Base-by-base conservation (phyloP, 2,329 filamentous ascomycete species). In the Penicillium freii region DNA sequence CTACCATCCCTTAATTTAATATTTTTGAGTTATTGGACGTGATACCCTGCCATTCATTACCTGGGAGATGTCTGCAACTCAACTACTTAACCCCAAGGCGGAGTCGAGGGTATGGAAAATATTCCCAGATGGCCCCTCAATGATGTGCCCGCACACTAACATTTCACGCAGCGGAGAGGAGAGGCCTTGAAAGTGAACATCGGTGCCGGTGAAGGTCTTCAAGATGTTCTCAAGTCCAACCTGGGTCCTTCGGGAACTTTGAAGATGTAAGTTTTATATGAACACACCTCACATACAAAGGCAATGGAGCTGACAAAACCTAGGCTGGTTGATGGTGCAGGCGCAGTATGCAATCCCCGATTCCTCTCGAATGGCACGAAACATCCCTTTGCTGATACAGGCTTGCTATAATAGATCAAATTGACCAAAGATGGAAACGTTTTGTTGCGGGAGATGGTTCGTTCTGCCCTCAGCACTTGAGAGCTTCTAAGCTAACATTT, bases 351-450 rank as follows among this genome's bases (percentile, higher is more conserved):
- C 62, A 61, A 54, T 58, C 38, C 46, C 59, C 54, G 46, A 51
- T 54, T 49, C 48, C 48, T 56, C 50, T 44, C 53, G 40, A 56
- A 51, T 49, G 33, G 38, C 27, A 52, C 47, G 19, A 21, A 58
- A 38, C 27, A 25, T 21, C 54, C 50, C 10, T 29, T 54, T 39
- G 49, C 54, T 69, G 62, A 69, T 63, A 49, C 59, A 59, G 10
- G 58, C 63, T 31, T 61, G 13, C 38, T 58, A 69, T 67, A 60
- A 73, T 67, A 94, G 86, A 99, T 99, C 81, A 99, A 99, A 81
- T 85, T 99, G 75, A 99, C 94, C 69, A 99, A 99, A 78, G 94
- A 99, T 79, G 94, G 94, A 74, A 97, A 96, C 71, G 93, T 97
- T 60, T 81, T 88, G 65, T 71, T 88, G 68, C 83, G 84, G 69